phyloP scores from a whole-genome alignment of 1,284 basidiomycete species.

The Microbotryomycetes sp. region DNA sequence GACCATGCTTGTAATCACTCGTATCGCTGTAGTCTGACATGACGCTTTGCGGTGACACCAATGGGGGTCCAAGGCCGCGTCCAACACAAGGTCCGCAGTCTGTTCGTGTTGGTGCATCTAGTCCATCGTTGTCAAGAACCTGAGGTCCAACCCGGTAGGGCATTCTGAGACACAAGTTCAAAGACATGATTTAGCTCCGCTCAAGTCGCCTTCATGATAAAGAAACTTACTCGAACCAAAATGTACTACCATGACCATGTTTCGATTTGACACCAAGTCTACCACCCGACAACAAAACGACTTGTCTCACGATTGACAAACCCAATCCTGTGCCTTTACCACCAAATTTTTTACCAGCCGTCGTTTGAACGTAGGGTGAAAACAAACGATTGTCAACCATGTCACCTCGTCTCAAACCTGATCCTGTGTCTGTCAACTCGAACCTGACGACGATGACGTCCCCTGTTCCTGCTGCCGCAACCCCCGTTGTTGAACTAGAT shows the following conservation, averaged over 20 bases:
- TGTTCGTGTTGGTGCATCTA: background rate
- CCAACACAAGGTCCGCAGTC: background rate
- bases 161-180: background rate
- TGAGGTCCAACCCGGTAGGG: background rate
- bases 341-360: slow-evolving; percentile 64
- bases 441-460: slow-evolving; percentile 56
- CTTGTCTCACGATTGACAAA: slow-evolving; percentile 76
- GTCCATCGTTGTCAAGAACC: background rate
- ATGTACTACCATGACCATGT: slow-evolving; percentile 49
- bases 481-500: background rate
- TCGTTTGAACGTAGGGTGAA: slow-evolving; percentile 43
- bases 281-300: slow-evolving; percentile 72
- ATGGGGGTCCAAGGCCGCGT: too few relatives aligned
- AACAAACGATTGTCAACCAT: slow-evolving; percentile 65
- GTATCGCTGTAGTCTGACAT: background rate
- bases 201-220: too few relatives aligned
- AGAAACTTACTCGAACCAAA: slow-evolving; percentile 61
- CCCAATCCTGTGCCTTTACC: slow-evolving; percentile 45
- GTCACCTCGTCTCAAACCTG: slow-evolving; percentile 62
- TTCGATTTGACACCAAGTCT: slow-evolving; percentile 55
- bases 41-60: background rate
- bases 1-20: background rate
- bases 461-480: too few relatives aligned
- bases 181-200: background rate
- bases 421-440: slow-evolving; percentile 72